A percentile compares a stretch with the other conserved stretches of the same genome.
These are phyloP conservation scores for Trichaptum fuscoviolaceum DNA, from an alignment of 768 basidiomycete genomes.

Conservation along the genomic window DNA sequence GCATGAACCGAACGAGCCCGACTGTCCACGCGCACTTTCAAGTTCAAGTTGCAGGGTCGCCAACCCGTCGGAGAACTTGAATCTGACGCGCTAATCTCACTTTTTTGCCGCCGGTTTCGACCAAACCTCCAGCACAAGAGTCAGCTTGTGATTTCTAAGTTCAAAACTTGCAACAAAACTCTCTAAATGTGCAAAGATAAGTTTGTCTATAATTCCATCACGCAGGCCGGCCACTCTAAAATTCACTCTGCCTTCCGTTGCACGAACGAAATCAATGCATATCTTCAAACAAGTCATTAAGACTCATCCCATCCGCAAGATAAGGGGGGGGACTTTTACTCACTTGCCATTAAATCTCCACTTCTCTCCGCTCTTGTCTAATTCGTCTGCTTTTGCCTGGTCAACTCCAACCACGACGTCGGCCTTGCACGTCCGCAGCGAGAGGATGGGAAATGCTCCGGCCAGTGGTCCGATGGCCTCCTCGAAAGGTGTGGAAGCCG, in stretches of 20 bases:
- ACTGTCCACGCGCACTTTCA: not conserved
- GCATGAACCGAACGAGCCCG: no score
- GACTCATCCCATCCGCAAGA: not conserved
- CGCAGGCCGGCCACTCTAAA: not conserved
- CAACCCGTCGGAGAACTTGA: not conserved
- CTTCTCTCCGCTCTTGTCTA: constrained; percentile 59
- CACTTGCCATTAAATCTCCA: constrained; percentile 84
- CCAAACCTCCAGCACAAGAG: not conserved
- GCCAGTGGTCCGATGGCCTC: constrained; percentile 74
- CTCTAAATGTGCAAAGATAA: not conserved
- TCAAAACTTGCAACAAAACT: no score
- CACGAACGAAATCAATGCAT: constrained; percentile 34
- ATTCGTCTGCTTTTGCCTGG: constrained; percentile 57
- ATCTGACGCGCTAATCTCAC: not conserved
- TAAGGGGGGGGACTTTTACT: constrained; percentile 19
- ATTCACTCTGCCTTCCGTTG: not conserved
- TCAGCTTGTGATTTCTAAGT: not conserved
- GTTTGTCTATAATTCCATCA: not conserved
- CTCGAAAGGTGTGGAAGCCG: constrained; percentile 68
- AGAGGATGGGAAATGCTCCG: constrained; percentile 75
- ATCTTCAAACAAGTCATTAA: constrained; percentile 23
- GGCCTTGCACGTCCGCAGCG: constrained; percentile 91
- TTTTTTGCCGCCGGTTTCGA: not conserved
- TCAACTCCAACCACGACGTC: constrained; percentile 86
- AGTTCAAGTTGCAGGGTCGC: not conserved